Base-by-base conservation (phyloP, 176 grass and related monocot genomes). In the Ensete ventricosum region DNA sequence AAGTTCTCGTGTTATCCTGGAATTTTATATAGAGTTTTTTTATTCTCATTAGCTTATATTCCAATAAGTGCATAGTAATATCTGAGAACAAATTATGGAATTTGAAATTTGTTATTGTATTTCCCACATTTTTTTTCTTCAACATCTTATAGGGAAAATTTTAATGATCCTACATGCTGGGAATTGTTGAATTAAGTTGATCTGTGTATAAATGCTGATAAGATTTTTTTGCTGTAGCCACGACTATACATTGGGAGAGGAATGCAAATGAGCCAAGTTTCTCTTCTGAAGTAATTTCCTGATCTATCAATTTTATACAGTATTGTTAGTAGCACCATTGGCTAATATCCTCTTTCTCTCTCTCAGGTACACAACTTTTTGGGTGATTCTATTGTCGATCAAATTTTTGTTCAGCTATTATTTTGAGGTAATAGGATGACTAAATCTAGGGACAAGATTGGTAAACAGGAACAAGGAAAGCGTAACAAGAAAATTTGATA, bases 341-440 rank as follows among this genome's bases (percentile, higher is more conserved):
- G 75, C 19, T 87, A 80, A 92, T 75, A 51, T 24, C 79, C 24
- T 79, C 8, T 81, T 74, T 80, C 10, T 55, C 25, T 84, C 57
- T 84, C 54, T 79, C 83, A 97, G 90, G 72, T 97, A 97, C 83
- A 90, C 90, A 64, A 55, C 76, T 67, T 97, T 97, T 81, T 97
- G 93, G 93, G 71, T 63, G 12, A 71, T 93, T 83, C 83, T 97
- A 62, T 80, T 97, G 71, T 88, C 87, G 81, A 85, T 87, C 83
- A 97, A 97, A 88, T 93, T 97, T 84, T 80, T 85, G 77, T 97
- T 97, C 82, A 92, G 93, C 70, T 97, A 93, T 84, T 84, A 93
- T 81, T 92, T 97, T 74, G 93, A 97, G 88, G 93, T 84, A 85
- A 86, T 59, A 43, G 34, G 34, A 43, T 43, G 34, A 43, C 34